Conservation (phyloP, 2,329 filamentous ascomycete species). For the Stemphylium lycopersici region DNA sequence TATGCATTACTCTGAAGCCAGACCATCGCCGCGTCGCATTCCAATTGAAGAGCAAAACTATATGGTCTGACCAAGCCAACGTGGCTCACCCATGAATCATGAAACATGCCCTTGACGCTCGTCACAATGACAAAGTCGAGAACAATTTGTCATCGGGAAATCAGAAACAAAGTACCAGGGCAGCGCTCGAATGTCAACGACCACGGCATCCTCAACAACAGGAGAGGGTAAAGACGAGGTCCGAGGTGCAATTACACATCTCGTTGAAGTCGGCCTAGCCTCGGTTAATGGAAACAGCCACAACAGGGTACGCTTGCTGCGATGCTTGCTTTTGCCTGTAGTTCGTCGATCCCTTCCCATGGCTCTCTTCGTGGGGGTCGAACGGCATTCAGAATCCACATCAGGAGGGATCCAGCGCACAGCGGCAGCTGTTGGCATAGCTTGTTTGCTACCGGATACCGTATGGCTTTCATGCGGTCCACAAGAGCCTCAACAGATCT, state of each 20-base stretch:
- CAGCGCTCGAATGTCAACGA: too few species aligned
- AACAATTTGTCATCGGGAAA: too few species aligned
- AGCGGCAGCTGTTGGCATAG: conserved; percentile 14
- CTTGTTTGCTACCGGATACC: conserved; percentile 14
- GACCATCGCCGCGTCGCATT: conserved; percentile 6
- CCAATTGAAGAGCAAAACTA: conserved; percentile 1
- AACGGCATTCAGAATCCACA: conserved; percentile 4
- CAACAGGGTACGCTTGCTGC: background rate
- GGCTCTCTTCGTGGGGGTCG: conserved; percentile 13
- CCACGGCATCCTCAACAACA: background rate
- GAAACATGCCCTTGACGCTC: background rate
- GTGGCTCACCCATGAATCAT: background rate
- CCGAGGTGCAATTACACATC: background rate
- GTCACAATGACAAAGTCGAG: conserved; percentile 3
- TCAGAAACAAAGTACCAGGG: background rate
- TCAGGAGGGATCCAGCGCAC: background rate
- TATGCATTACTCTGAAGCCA: conserved; percentile 7
- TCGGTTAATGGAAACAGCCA: background rate
- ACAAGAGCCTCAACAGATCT: conserved; percentile 20
- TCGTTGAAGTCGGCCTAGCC: conserved; percentile 11
- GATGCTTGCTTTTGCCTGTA: background rate
- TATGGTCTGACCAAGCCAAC: background rate
- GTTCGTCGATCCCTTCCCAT: conserved; percentile 14
- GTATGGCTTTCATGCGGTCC: conserved; percentile 13
- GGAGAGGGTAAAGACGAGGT: background rate